These are phyloP conservation scores for Albizia julibrissin DNA, from an alignment of 306 rosid genomes.

Conservation along the genomic window DNA sequence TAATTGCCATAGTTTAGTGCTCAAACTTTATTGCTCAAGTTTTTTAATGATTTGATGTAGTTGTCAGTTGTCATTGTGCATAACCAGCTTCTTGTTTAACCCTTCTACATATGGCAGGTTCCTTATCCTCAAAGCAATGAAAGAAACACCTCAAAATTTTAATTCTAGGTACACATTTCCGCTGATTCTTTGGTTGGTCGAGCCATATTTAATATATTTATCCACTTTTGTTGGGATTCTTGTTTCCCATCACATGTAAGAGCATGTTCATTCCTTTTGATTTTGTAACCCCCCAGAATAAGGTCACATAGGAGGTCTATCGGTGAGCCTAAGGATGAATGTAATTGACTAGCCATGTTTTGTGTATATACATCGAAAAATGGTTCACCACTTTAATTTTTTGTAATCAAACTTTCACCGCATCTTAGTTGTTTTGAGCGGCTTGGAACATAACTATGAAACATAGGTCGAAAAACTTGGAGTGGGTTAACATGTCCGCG, in stretches of 20 bases:
- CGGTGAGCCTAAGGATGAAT: not conserved
- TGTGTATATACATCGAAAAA: not conserved
- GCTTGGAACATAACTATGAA: not conserved
- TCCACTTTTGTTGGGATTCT: not conserved
- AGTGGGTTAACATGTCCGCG: not conserved
- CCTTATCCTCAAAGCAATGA: not conserved
- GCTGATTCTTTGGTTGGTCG: not conserved
- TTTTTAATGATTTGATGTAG: slow-evolving; percentile 2
- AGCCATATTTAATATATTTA: not conserved
- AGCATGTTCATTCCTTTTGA: not conserved
- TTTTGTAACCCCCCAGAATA: not conserved
- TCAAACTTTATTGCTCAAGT: not conserved
- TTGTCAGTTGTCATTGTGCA: not conserved
- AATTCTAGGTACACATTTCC: not conserved
- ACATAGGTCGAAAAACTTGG: not conserved
- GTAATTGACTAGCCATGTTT: not conserved
- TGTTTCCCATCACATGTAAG: not conserved
- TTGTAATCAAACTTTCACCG: not conserved
- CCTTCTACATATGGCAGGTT: not conserved
- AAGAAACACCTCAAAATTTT: not conserved
- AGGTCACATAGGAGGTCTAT: not conserved
- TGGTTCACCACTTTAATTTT: not conserved
- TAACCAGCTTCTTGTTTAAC: not conserved
- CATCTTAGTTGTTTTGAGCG: not conserved
- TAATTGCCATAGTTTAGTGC: not conserved